Evolutionary conservation across 192 early-diverging fungal genomes (phyloP), one percentile per base, ranked within the genome.

Genomic region (Backusella mclennaniae): DNA sequence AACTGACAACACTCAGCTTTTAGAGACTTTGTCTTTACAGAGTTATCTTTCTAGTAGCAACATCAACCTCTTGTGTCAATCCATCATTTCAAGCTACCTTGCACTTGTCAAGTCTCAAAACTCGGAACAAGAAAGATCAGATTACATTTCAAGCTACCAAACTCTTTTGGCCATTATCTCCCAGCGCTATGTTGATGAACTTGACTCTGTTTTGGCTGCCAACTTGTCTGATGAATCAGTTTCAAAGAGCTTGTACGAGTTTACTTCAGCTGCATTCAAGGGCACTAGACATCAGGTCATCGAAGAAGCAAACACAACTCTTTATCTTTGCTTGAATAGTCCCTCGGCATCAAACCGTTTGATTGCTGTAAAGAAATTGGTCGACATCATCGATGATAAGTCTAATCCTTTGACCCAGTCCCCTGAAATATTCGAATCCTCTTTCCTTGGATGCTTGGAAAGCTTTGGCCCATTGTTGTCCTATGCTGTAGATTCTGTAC

Each of bases 261-360:
- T 93, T 44, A 81, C 89, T 12, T 73, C 86, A 4, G 76, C 81
- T 41, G 82, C 83, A 11, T 91, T 92, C 76, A 76, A 85, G 31
- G 91, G 90, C 52, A 89, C 89, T 19, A 81, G 85, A 6, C 87
- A 89, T 72, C 85, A 92, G 73, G 75, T 91, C 2, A 78, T 96
- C 14, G 84, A 88, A 71, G 90, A 92, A 52, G 86, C 89, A 5
- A 89, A 89, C 66, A 95, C 95, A 1, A 95, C 94, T 4, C 80
- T 97, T 26, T 96, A 88, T 74, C 87, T 96, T 67, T 91, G 92
- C 84, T 84, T 97, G 66, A 89, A 93, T 69, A 92, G 95, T 70
- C 84, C 88, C 0, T 89, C 96, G 21, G 71, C 88, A 0, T 85
- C 88, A 14, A 88, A 95, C 26, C 89, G 96, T 9, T 80, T 94